Evolutionary conservation across 495 filamentous ascomycete species (phyloP), one percentile per base, ranked within the genome.

Genomic region (Penicillium cataractarum): DNA sequence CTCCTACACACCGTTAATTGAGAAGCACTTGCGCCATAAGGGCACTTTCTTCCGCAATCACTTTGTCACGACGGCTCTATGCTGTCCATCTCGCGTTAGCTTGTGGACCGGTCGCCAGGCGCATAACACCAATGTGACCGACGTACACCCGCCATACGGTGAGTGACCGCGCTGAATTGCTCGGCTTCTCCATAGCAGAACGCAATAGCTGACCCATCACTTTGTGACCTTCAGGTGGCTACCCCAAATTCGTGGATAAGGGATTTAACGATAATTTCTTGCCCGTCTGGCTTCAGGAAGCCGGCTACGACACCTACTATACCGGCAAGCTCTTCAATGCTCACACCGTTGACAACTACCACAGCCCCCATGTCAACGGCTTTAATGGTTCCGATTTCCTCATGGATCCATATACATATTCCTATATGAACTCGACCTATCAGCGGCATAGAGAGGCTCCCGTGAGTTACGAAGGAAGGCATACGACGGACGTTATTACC

Each of bases 41-140:
- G 87, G 87, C 6, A 83, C 83, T 6, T 78, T 75, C 1, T 89
- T 82, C 61, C 74, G 72, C 49, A 80, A 81, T 53, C 87, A 90
- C 66, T 89, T 85, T 60, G 84, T 83, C 59, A 87, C 87, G 1
- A 87, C 83, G 2, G 80, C 87, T 13, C 74, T 89, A 13, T 90
- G 87, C 69, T 90, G 87, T 44, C 87, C 87, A 0, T 84, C 86
- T 3, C 75, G 87, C 13, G 87, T 89, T 0, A 86, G 80, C 21
- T 66, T 90, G 5, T 85, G 78, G 85, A 90, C 88, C 0, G 89
- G 89, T 17, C 83, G 84, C 64, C 79, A 83, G 37, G 86, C 87
- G 1, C 89, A 92, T 70, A 92, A 91, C 66, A 90, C 88, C 19
- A 92, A 92, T 62, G 88, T 92, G 7, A 91, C 89, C 1, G 86